Conservation (phyloP, 225 moss, liverwort and hornwort species). For the Ulota crispa region DNA sequence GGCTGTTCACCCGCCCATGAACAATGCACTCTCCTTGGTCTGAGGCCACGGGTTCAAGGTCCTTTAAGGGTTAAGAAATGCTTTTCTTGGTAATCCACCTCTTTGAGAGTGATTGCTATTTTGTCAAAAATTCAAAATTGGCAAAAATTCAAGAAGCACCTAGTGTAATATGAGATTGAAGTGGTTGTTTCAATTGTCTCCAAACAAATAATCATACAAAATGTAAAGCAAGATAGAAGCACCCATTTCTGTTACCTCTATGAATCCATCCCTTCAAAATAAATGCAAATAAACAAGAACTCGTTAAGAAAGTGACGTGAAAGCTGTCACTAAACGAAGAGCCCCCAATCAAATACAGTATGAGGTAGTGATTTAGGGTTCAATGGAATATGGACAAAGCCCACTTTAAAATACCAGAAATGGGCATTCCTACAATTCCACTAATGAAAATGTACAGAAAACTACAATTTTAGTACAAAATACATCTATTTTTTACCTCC, state of each 20-base stretch:
- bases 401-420: not conserved
- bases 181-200: not conserved
- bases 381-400: not conserved
- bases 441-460: not conserved
- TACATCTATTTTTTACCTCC: not conserved
- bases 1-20: no score
- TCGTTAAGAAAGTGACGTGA: not conserved
- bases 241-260: not conserved
- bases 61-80: no score
- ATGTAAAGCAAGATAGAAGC: not conserved
- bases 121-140: not conserved
- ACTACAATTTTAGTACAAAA: not conserved
- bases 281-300: not conserved
- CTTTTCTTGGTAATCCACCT: no score
- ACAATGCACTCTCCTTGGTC: no score
- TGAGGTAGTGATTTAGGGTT: not conserved
- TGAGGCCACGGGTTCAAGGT: no score
- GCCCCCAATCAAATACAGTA: not conserved
- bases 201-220: not conserved
- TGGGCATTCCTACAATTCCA: not conserved
- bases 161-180: not conserved
- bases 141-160: not conserved
- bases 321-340: not conserved
- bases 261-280: not conserved
- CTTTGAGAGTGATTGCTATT: no score